Evolutionary conservation across 306 rosid genomes (phyloP).

Genomic region (Begonia peltatifolia): DNA sequence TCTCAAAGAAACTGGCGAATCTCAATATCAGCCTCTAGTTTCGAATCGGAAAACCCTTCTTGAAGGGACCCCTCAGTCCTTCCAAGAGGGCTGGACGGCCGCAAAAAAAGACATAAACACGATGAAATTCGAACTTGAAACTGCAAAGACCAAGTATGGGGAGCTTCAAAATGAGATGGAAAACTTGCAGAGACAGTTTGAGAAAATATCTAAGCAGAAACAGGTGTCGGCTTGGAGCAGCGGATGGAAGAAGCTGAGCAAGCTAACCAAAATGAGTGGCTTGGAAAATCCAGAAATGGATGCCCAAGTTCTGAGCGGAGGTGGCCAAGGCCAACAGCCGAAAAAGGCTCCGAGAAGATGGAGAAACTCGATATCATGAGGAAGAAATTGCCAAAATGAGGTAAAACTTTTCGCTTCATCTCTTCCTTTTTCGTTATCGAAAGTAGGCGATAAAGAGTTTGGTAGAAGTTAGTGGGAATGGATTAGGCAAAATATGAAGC

Average conservation of each 20-base stretch:
- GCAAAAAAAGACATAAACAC: conserved; percentile 94
- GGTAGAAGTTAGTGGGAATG: too few species aligned
- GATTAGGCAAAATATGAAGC: too few species aligned
- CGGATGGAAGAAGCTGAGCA: conserved; percentile 97
- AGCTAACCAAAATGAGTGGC: conserved; percentile 42
- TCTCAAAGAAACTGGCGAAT: conserved; percentile 43
- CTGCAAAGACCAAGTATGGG: conserved; percentile 60
- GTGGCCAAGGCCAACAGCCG: conserved; percentile 22
- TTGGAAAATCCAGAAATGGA: conserved; percentile 41
- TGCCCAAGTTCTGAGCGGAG: conserved; percentile 18
- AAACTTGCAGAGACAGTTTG: conserved; percentile 78
- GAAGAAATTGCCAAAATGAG: conserved; percentile 1
- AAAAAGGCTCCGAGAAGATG: conserved; percentile 70
- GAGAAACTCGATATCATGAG: conserved; percentile 86
- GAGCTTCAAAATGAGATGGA: conserved; percentile 86
- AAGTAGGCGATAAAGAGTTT: too few species aligned
- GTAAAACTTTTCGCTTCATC: conserved; percentile 4
- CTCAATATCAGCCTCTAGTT: conserved; percentile 51
- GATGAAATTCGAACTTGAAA: conserved; percentile 83
- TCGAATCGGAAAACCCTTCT: conserved; percentile 67
- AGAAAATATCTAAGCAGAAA: conserved; percentile 69
- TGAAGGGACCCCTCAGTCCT: conserved; percentile 87
- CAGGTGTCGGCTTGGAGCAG: conserved; percentile 80
- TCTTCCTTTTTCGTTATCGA: conserved; percentile 2
- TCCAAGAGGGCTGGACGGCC: conserved; percentile 93